These are phyloP conservation scores for Cantharellus anzutake DNA, from an alignment of 768 basidiomycete genomes.

Conservation along the genomic window DNA sequence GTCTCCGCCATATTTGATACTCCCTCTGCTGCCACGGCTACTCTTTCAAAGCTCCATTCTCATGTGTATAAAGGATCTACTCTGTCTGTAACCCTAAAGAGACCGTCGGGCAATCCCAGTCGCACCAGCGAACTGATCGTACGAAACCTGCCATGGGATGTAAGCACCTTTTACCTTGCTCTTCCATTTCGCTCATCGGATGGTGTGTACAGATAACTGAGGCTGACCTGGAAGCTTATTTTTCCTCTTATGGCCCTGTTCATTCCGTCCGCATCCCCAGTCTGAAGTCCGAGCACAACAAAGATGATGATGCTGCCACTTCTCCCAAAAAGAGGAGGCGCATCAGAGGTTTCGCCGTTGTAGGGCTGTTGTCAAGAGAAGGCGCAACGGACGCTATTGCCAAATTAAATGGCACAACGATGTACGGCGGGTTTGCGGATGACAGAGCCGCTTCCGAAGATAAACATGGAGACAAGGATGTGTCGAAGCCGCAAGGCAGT, in stretches of 20 bases:
- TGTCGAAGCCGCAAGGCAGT: slow-evolving; percentile 11
- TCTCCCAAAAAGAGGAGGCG: slow-evolving; percentile 16
- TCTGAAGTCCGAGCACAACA: neutral
- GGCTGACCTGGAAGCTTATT: slow-evolving; percentile 67
- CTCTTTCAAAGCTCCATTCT: slow-evolving; percentile 68
- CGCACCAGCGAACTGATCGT: slow-evolving; percentile 73
- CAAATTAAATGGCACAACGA: slow-evolving; percentile 54
- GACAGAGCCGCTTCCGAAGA: neutral
- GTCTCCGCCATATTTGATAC: slow-evolving; percentile 60
- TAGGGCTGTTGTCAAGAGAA: slow-evolving; percentile 77
- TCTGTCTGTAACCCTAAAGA: slow-evolving; percentile 77
- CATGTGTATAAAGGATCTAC: slow-evolving; percentile 81
- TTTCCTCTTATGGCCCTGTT: slow-evolving; percentile 76
- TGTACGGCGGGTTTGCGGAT: slow-evolving; percentile 31
- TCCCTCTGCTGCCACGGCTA: slow-evolving; percentile 45
- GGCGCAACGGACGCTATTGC: slow-evolving; percentile 72
- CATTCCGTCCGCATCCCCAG: slow-evolving; percentile 64
- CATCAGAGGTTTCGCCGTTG: slow-evolving; percentile 72
- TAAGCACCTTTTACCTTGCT: slow-evolving; percentile 11
- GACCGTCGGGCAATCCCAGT: slow-evolving; percentile 51
- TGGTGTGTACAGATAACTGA: slow-evolving; percentile 37
- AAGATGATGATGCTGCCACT: slow-evolving; percentile 15
- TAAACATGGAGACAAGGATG: neutral
- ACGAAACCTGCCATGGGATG: slow-evolving; percentile 64
- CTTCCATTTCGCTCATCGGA: neutral